Percentiles rank a stretch among this genome's conserved stretches.
These are phyloP conservation scores for Panaeolus cyanescens DNA, from an alignment of 768 basidiomycete species.

Conservation along the genomic window DNA sequence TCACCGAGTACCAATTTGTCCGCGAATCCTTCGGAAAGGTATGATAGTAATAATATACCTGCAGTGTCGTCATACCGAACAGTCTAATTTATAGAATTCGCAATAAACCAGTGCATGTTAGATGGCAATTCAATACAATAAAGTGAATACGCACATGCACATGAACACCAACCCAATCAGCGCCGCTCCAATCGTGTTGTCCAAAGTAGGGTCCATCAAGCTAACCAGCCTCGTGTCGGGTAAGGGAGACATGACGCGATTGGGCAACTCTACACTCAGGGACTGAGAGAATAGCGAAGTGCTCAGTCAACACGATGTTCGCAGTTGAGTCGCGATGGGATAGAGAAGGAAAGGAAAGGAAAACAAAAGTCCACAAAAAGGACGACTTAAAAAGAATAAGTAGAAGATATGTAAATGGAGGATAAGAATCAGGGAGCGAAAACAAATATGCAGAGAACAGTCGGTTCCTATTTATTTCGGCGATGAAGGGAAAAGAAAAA, in stretches of 20 bases:
- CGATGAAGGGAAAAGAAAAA: background rate
- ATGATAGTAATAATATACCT: slow-evolving; percentile 42
- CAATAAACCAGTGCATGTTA: background rate
- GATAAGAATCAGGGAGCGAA: too few relatives aligned
- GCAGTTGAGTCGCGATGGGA: background rate
- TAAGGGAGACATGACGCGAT: background rate
- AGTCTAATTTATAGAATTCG: slow-evolving; percentile 22
- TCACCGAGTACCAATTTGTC: slow-evolving; percentile 38
- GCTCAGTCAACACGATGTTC: too few relatives aligned
- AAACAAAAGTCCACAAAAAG: too few relatives aligned
- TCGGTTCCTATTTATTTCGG: background rate
- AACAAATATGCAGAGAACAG: background rate
- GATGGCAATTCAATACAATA: background rate
- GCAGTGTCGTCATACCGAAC: slow-evolving; percentile 40
- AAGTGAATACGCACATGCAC: slow-evolving; percentile 28
- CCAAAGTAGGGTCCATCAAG: slow-evolving; percentile 30
- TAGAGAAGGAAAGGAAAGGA: background rate
- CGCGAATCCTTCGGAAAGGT: slow-evolving; percentile 34
- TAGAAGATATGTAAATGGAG: too few relatives aligned
- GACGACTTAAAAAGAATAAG: too few relatives aligned
- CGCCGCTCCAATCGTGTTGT: slow-evolving; percentile 42
- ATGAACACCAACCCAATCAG: slow-evolving; percentile 35
- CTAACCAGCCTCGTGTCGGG: slow-evolving; percentile 11
- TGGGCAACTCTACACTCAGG: background rate
- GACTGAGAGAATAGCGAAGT: too few relatives aligned